Base-by-base conservation (phyloP, 495 filamentous ascomycete genomes). In the Penicillium waksmanii region DNA sequence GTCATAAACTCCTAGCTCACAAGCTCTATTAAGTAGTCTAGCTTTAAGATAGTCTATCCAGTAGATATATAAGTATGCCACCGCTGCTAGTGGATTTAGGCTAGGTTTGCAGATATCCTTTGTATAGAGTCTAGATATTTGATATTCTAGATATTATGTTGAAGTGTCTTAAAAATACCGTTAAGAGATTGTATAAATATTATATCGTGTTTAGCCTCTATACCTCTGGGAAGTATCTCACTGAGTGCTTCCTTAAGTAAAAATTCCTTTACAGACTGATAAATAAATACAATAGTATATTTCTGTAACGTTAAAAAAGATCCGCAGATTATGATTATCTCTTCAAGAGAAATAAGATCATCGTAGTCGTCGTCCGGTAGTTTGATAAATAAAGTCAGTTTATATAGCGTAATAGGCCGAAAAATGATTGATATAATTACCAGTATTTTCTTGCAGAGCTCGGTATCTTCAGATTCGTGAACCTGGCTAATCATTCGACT, bases 181-280 rank as follows among this genome's bases (percentile, higher is more conserved):
- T 63, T 5, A 2, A 76, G 43, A 8, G 67, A 78, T 12, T 56
- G 46, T 10, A 55, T 65, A 53, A 73, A 70, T 31, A 79, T 72
- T 3, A 17, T 38, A 19, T 62, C 18, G 53, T 78, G 76, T 38
- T 46, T 21, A 19, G 62, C 31, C 36, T 66, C 63, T 25, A 17
- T 40, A 2, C 40, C 63, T 15, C 3, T 0, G 23, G 66, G 64
- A 31, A 73, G 66, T 11, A 73, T 21, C 21, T 21, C 21, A 8
- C 18, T 11, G 10, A 0, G 3, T 4, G 47, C 25, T 17, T 57
- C 15, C 55, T 15, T 27, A 21, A 55, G 17, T 3, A 80, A 53
- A 57, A 65, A 79, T 42, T 80, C 76, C 36, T 75, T 76, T 13
- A 65, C 76, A n/a, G 78, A 81, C 58, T 78, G 73, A 62, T 81